These are phyloP conservation scores for Caloboletus inedulis DNA, from an alignment of 1,284 basidiomycete species.

Conservation along the genomic window DNA sequence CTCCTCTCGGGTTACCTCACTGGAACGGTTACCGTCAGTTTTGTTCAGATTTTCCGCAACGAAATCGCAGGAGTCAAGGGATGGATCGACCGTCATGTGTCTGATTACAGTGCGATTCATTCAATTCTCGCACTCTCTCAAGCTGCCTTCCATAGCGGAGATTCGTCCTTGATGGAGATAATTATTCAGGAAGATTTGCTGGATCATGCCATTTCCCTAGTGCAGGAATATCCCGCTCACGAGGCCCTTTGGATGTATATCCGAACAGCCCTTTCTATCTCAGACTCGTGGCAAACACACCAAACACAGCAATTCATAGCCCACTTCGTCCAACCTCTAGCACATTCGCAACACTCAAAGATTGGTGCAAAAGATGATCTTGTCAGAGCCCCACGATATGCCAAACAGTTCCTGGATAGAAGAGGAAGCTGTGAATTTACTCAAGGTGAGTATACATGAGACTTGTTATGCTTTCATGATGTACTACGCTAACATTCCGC, in stretches of 20 bases:
- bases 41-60: slow-evolving; percentile 34
- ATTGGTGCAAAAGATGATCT: background rate
- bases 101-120: slow-evolving; percentile 62
- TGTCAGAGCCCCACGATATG: slow-evolving; percentile 8
- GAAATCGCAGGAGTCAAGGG: slow-evolving; percentile 38
- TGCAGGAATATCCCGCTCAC: slow-evolving; percentile 48
- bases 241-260: slow-evolving; percentile 61
- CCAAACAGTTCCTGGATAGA: slow-evolving; percentile 15
- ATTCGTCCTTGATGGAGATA: slow-evolving; percentile 1
- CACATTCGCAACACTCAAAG: background rate
- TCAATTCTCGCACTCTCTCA: slow-evolving; percentile 40
- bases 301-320: slow-evolving; percentile 11
- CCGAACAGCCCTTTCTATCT: slow-evolving; percentile 4
- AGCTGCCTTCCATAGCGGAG: slow-evolving; percentile 2
- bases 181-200: slow-evolving; percentile 9
- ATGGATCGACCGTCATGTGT: slow-evolving; percentile 61
- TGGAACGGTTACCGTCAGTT: slow-evolving; percentile 16
- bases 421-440: background rate
- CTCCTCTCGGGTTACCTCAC: slow-evolving; percentile 10
- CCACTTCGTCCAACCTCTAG: slow-evolving; percentile 21
- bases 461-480: background rate
- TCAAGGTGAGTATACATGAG: background rate
- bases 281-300: background rate
- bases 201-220: slow-evolving; percentile 46
- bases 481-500: background rate